phyloP scores from a whole-genome alignment of 371 early-diverging fungal species.

The Actinomortierella wolfii region DNA sequence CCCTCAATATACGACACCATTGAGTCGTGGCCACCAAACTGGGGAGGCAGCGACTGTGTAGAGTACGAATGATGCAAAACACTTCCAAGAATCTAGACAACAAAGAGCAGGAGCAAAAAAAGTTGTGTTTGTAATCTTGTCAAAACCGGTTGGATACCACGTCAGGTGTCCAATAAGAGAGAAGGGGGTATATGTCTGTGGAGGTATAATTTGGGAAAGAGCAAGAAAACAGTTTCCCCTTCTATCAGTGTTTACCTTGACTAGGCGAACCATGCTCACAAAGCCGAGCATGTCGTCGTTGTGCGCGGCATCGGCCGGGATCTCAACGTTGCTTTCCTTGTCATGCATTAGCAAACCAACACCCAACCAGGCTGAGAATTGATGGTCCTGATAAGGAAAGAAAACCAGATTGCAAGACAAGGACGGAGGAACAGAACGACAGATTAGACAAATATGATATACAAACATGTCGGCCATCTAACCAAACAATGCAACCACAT shows the following conservation, averaged over 20 bases:
- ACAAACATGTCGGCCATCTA: no score
- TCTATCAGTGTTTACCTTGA: no score
- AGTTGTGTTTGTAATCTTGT: no score
- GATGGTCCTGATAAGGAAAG: constrained; percentile 29
- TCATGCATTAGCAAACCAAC: constrained; percentile 41
- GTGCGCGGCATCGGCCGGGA: constrained; percentile 28
- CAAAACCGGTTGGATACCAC: no score
- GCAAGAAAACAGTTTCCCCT: neutral
- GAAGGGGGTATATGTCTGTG: neutral
- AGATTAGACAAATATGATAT: no score
- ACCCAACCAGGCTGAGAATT: constrained; percentile 47
- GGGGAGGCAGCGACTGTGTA: constrained; percentile 40
- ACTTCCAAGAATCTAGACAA: constrained; percentile 28
- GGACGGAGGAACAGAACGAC: neutral
- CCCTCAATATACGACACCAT: constrained; percentile 46
- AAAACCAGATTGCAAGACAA: neutral
- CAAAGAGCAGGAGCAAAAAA: neutral
- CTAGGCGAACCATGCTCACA: constrained; percentile 33
- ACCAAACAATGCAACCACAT: no score
- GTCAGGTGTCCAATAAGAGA: no score
- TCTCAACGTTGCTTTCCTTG: constrained; percentile 41
- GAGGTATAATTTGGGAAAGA: neutral
- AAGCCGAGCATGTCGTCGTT: constrained; percentile 31
- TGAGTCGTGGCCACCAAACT: constrained; percentile 46
- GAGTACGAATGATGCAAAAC: constrained; percentile 46